Evolutionary conservation across 2,329 filamentous ascomycete genomes (phyloP).

Genomic region (Diaporthe vaccinii): DNA sequence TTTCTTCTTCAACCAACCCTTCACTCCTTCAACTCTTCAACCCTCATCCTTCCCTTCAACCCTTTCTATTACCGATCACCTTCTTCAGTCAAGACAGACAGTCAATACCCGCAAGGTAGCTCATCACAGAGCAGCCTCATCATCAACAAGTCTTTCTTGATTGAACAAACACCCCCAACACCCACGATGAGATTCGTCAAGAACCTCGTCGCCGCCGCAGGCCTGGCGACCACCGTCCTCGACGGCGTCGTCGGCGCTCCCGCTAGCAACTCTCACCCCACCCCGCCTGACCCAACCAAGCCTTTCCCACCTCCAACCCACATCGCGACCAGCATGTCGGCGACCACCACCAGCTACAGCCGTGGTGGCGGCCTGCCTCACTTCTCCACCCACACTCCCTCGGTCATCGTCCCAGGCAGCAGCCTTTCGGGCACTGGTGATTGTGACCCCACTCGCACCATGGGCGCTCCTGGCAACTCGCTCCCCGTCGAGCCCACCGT

Average conservation of each 20-base stretch:
- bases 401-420: not conserved
- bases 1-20: not conserved
- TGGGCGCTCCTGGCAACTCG: not conserved
- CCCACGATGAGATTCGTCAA: slow-evolving; percentile 18
- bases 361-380: not conserved
- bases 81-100: not conserved
- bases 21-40: not conserved
- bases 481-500: not conserved
- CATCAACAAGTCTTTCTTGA: slow-evolving; percentile 10
- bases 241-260: not conserved
- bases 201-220: slow-evolving; percentile 8
- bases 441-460: not conserved
- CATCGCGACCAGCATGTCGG: too few species aligned
- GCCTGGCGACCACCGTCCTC: not conserved
- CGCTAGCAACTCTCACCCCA: not conserved
- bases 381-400: not conserved
- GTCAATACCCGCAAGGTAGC: not conserved
- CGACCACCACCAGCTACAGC: not conserved
- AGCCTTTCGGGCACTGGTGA: not conserved
- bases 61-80: too few species aligned
- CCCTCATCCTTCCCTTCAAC: not conserved
- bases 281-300: not conserved
- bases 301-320: not conserved
- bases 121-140: not conserved
- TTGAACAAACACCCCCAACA: not conserved